Evolutionary conservation across 371 early-diverging fungal species (phyloP).

Genomic region (Syncephalastrum contaminatum): DNA sequence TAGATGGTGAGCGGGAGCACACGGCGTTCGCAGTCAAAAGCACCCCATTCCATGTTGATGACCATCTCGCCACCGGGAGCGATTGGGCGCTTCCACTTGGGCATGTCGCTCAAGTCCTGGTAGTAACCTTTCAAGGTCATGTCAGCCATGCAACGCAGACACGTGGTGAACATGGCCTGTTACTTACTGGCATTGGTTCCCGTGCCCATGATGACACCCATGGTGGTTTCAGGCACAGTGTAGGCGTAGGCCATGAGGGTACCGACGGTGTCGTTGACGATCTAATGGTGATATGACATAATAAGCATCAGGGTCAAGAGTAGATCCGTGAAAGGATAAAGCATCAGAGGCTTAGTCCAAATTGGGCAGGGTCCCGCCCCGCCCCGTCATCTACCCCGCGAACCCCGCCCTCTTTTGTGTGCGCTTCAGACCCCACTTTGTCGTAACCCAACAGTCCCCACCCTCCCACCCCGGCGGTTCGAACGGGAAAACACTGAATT

Average conservation of each 20-base stretch:
- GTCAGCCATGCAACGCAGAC: background rate
- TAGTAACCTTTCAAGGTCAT: slow-evolving; percentile 58
- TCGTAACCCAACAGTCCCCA: slow-evolving; percentile 2
- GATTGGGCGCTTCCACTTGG: slow-evolving; percentile 57
- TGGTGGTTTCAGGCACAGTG: slow-evolving; percentile 69
- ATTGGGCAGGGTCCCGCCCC: too few species aligned
- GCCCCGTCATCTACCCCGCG: too few species aligned
- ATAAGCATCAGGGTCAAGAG: background rate
- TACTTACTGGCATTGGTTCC: slow-evolving; percentile 89
- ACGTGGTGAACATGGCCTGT: slow-evolving; percentile 16
- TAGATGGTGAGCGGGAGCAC: slow-evolving; percentile 68
- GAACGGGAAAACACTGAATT: slow-evolving; percentile 6
- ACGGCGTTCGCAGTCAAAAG: slow-evolving; percentile 63
- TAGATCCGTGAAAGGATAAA: slow-evolving; percentile 5
- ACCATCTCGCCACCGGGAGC: slow-evolving; percentile 50
- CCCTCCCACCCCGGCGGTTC: background rate
- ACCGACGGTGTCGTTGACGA: slow-evolving; percentile 97
- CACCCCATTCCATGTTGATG: slow-evolving; percentile 72
- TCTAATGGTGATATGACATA: slow-evolving; percentile 14
- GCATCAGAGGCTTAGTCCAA: too few species aligned
- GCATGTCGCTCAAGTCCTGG: slow-evolving; percentile 67
- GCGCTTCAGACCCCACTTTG: too few species aligned
- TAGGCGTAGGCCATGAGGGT: slow-evolving; percentile 89
- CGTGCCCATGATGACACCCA: slow-evolving; percentile 95
- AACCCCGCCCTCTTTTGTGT: too few species aligned